A percentile compares a stretch with the other conserved stretches of the same genome.
These are phyloP conservation scores for Fonsecaea monophora DNA, from an alignment of 2,329 filamentous ascomycete species.

Conservation along the genomic window DNA sequence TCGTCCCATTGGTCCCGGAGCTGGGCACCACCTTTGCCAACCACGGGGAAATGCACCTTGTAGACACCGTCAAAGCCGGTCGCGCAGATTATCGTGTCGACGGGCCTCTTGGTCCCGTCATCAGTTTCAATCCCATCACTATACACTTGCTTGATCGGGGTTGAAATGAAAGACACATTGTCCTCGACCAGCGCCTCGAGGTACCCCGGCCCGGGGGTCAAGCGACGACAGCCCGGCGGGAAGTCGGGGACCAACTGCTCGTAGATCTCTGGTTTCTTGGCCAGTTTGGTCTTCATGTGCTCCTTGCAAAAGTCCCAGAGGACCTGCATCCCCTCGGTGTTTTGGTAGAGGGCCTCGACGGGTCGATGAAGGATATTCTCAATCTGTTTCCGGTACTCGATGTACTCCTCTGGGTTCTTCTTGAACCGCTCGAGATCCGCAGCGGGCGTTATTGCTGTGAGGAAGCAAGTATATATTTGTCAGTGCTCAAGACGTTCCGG, in stretches of 20 bases:
- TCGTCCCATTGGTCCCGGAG: constrained; percentile 40
- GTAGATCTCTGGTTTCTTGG: constrained; percentile 16
- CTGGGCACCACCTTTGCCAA: constrained; percentile 39
- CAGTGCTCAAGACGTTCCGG: too few species aligned
- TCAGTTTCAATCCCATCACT: neutral
- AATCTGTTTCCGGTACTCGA: too few species aligned
- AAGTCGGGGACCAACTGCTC: constrained; percentile 3
- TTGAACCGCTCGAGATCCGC: too few species aligned
- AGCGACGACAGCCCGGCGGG: neutral
- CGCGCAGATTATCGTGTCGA: constrained; percentile 1
- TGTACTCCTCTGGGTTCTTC: too few species aligned
- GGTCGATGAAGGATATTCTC: too few species aligned
- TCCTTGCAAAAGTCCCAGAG: too few species aligned
- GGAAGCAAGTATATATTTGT: too few species aligned
- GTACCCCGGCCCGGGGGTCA: neutral
- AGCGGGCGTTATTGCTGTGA: too few species aligned
- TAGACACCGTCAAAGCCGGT: constrained; percentile 4
- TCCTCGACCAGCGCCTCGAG: neutral
- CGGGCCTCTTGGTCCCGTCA: neutral
- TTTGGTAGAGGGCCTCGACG: too few species aligned
- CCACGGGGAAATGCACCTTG: constrained; percentile 30
- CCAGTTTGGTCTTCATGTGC: too few species aligned
- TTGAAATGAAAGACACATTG: neutral
- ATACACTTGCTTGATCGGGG: neutral
- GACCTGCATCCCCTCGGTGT: too few species aligned